Evolutionary conservation across 768 basidiomycete genomes (phyloP), one percentile per base, ranked within the genome.

Genomic region (Lentinula detonsa): DNA sequence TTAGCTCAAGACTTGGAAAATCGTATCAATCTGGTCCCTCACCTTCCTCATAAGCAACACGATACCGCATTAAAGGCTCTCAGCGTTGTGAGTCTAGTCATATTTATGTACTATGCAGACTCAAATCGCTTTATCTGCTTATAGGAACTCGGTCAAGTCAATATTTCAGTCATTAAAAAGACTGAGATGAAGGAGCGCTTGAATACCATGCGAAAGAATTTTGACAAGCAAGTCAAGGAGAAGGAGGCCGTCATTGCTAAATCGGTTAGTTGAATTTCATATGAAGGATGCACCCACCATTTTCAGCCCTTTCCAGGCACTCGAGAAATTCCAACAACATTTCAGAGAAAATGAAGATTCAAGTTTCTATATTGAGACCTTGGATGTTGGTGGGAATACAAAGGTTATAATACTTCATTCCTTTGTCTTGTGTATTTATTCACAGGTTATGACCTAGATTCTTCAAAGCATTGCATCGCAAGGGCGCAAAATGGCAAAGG

Each of bases 161-260:
- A 94, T 68, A 95, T 98, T 43, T 95, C 95, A 0, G 80, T 95
- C 39, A 74, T 96, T 59, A 80, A 81, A 63, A 98, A 97, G 73
- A 83, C 86, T 1, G 81, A 87, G 57, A 76, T 99, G 62, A 88
- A 85, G 66, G 90, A 95, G 52, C 84, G 84, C 31, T 79, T 94
- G 56, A 79, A 78, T 10, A 75, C 75, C 35, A 79, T 92, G 57
- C 87, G 92, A 56, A 94, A 94, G 73, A 83, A 87, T 4, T 87
- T 95, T 66, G 90, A 91, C 64, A 95, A 93, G 67, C 83, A 90
- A 68, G 76, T 81, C 64, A 98, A 94, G 74, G 95, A 93, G 64
- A 85, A 78, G 67, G 91, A 94, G 67, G 78, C 85, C 16, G 81
- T 83, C 34, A 82, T 85, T 39, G 88, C 86, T 70, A 98, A 94